A percentile compares a stretch with the other conserved stretches of the same genome.
phyloP scores from a whole-genome alignment of 2,329 filamentous ascomycete species.

The Nothophoma quercina region DNA sequence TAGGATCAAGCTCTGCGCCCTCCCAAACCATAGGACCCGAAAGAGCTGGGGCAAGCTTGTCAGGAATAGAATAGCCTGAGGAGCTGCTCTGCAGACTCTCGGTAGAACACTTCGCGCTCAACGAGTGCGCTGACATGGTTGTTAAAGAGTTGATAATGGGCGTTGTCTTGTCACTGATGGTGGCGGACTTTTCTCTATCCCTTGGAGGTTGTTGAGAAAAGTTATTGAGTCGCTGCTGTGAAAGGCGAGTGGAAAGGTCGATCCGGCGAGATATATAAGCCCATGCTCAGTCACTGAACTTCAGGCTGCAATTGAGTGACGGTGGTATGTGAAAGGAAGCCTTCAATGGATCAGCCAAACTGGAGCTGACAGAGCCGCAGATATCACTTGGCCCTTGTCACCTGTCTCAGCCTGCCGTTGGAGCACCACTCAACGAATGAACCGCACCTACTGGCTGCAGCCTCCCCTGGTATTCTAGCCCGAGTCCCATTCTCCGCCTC shows the following conservation, averaged over 20 bases:
- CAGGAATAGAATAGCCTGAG: slow-evolving; percentile 36
- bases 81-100: slow-evolving; percentile 42
- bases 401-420: slow-evolving; percentile 15
- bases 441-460: slow-evolving; percentile 25
- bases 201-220: not conserved
- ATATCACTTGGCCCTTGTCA: slow-evolving; percentile 27
- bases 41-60: slow-evolving; percentile 40
- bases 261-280: slow-evolving; percentile 9
- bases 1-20: slow-evolving; percentile 34
- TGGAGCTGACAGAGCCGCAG: slow-evolving; percentile 44
- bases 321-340: slow-evolving; percentile 2
- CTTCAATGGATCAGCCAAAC: slow-evolving; percentile 11
- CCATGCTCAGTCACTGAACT: slow-evolving; percentile 1
- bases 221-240: slow-evolving; percentile 1
- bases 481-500: slow-evolving; percentile 21
- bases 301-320: slow-evolving; percentile 5
- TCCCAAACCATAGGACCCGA: slow-evolving; percentile 46
- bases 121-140: slow-evolving; percentile 34
- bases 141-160: not conserved
- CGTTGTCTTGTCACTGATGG: not conserved
- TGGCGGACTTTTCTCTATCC: not conserved
- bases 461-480: slow-evolving; percentile 29
- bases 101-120: slow-evolving; percentile 41
- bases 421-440: slow-evolving; percentile 15
- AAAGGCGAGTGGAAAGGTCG: slow-evolving; percentile 1